These are phyloP conservation scores for Clavispora santaluciae DNA, from an alignment of 805 yeast genomes.

Conservation along the genomic window DNA sequence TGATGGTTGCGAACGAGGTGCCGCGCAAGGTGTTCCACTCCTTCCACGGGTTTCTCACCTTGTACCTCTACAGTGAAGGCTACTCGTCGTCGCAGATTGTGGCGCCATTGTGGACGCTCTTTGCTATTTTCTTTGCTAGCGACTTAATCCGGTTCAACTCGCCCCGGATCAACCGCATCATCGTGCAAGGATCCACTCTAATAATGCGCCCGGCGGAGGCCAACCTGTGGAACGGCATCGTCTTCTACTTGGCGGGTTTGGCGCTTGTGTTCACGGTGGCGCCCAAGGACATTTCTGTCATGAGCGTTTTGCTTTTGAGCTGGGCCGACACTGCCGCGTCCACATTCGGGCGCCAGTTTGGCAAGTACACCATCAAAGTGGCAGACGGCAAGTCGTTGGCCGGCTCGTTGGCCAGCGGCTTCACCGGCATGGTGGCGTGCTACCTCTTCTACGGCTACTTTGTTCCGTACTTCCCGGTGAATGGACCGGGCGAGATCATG, in stretches of 20 bases:
- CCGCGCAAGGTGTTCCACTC: conserved; percentile 88
- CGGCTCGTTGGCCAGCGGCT: conserved; percentile 84
- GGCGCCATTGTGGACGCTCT: conserved; percentile 51
- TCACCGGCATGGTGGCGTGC: conserved; percentile 64
- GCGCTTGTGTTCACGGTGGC: conserved; percentile 62
- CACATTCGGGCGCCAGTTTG: conserved; percentile 82
- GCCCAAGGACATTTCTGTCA: conserved; percentile 75
- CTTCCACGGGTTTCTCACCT: conserved; percentile 78
- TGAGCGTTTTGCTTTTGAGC: conserved; percentile 75
- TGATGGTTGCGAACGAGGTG: conserved; percentile 75
- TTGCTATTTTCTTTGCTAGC: conserved; percentile 50
- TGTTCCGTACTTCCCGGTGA: conserved; percentile 56
- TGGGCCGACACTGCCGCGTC: conserved; percentile 99
- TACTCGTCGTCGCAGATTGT: conserved; percentile 53
- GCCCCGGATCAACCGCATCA: conserved; percentile 57
- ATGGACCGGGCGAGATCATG: conserved; percentile 51
- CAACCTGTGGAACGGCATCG: conserved; percentile 70
- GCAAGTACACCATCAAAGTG: conserved; percentile 76
- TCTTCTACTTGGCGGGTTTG: conserved; percentile 82
- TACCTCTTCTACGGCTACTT: conserved; percentile 67
- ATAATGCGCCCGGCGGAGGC: conserved; percentile 83
- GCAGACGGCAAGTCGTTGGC: conserved; percentile 77
- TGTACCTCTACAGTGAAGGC: conserved; percentile 66
- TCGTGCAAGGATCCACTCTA: conserved; percentile 68
- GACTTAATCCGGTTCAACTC: conserved; percentile 66